These are phyloP conservation scores for Fusarium sp. DNA, from an alignment of 2,329 filamentous ascomycete genomes.

Conservation along the genomic window DNA sequence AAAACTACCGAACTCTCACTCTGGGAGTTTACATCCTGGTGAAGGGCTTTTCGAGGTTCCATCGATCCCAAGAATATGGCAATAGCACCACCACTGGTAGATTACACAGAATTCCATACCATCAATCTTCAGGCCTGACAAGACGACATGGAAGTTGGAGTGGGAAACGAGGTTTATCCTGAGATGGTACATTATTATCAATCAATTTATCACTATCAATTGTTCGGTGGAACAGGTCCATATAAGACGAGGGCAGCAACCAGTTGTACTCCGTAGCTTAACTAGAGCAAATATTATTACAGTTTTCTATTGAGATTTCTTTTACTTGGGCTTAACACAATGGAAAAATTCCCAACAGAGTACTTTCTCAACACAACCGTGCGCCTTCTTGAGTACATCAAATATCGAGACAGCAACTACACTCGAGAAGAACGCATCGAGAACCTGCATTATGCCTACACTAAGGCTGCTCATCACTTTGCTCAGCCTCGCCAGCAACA, in stretches of 20 bases:
- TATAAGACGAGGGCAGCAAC: neutral
- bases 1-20: neutral
- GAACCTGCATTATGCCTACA: neutral
- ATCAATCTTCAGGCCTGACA: neutral
- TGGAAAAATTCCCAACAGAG: neutral
- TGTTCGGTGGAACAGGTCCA: neutral
- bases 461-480: neutral
- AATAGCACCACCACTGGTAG: neutral
- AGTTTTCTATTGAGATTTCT: neutral
- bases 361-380: neutral
- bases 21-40: neutral
- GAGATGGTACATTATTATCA: neutral
- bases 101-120: neutral
- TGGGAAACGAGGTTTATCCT: neutral
- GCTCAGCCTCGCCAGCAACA: neutral
- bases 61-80: fast-evolving
- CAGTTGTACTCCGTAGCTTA: neutral
- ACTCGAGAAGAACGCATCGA: neutral
- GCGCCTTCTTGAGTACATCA: neutral
- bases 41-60: neutral
- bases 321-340: neutral
- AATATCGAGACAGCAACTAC: neutral
- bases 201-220: neutral
- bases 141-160: neutral
- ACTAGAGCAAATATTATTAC: neutral